Percentiles rank a stretch among this genome's conserved stretches.
Conservation (phyloP, 2,329 filamentous ascomycete species). For the Talaromyces sp. region DNA sequence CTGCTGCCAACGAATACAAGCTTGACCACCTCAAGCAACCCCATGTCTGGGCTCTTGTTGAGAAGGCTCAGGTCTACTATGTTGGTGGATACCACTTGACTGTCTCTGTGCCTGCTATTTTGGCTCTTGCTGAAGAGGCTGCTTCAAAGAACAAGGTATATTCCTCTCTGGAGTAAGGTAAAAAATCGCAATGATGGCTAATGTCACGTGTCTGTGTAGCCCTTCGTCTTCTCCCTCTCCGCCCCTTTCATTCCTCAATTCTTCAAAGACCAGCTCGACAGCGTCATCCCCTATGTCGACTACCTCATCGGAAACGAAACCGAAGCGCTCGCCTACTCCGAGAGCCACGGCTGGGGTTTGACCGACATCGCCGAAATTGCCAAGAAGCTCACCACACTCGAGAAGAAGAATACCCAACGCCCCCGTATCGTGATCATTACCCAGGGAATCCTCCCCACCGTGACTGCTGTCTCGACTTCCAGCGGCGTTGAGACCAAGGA, state of each 20-base stretch:
- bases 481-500: conserved; percentile 66
- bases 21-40: conserved; percentile 87
- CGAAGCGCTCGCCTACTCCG: conserved; percentile 83
- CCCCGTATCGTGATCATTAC: conserved; percentile 88
- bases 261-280: conserved; percentile 94
- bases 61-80: conserved; percentile 86
- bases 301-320: conserved; percentile 97
- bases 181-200: neutral
- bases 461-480: conserved; percentile 72
- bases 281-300: conserved; percentile 85
- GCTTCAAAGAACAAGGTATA: conserved; percentile 77
- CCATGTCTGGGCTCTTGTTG: conserved; percentile 85
- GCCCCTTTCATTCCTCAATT: conserved; percentile 95
- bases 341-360: conserved; percentile 70
- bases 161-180: neutral
- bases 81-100: conserved; percentile 97
- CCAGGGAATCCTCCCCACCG: conserved; percentile 86
- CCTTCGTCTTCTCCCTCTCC: conserved; percentile 84
- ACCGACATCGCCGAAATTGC: conserved; percentile 82
- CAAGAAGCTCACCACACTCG: conserved; percentile 77
- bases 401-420: conserved; percentile 85
- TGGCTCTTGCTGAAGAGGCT: conserved; percentile 86
- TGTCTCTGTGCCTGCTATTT: conserved; percentile 84
- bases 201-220: conserved; percentile 32
- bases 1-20: conserved; percentile 95